Evolutionary conservation across 768 basidiomycete species (phyloP), one percentile per base, ranked within the genome.

Genomic region (Pleurotus sapidus): DNA sequence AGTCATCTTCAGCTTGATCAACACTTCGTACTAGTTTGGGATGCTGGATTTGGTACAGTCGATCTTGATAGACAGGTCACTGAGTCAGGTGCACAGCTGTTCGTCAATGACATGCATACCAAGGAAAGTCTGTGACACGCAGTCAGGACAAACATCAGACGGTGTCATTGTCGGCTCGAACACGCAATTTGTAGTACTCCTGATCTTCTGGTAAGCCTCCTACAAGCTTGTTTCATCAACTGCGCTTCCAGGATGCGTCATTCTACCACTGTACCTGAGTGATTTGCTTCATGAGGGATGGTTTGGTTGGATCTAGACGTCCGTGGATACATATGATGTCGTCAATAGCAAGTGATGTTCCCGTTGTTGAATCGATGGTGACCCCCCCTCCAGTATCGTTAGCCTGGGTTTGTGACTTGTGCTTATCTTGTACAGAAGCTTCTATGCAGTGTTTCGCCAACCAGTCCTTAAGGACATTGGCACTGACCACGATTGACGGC

Each of bases 21-120:
- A 91, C 88, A 55, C 75, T 68, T 24, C 74, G 68, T 0, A 89
- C 84, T n/a, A 79, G 67, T 45, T 72, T 77, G 23, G 87, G 84
- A 67, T 93, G 91, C 60, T 87, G 78, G 15, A 81, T 73, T 60
- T 82, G 80, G 68, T 93, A 93, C 15, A 87, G 67, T 60, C 79
- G 82, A 65, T 91, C 91, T 92, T 46, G 58, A 56, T 58, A 8
- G 39, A 47, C 57, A 60, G 24, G 37, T 43, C 37, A 20, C 55
- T 34, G 3, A 24, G 17, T 40, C 8, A n/a, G 9, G 23, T n/a
- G 34, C 30, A 40, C 23, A 15, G 58, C 42, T 18, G 53, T 27
- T 11, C 56, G 40, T 27, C 42, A 34, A 17, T 51, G 42, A 39
- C 43, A 46, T 30, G 55, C 64, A 60, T 65, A 86, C 91, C 89